phyloP scores from a whole-genome alignment of 805 yeast species.

The Ogataea dorogensis region DNA sequence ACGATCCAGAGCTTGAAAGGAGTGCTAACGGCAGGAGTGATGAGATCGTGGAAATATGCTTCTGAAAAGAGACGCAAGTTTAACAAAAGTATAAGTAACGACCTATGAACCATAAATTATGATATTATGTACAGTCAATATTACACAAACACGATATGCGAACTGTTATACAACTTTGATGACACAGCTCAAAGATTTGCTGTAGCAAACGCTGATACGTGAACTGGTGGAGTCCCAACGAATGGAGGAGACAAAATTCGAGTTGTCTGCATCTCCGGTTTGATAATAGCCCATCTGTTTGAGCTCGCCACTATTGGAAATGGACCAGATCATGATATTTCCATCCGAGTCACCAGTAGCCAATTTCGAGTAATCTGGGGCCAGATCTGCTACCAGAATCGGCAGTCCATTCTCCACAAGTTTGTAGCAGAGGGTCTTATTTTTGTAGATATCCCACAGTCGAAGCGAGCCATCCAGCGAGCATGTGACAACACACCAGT shows the following conservation, averaged over 20 bases:
- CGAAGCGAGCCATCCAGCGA: constrained; percentile 72
- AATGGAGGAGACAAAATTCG: constrained; percentile 23
- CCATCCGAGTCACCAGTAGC: constrained; percentile 72
- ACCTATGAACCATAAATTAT: constrained; percentile 6
- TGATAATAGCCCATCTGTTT: constrained; percentile 26
- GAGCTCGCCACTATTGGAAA: constrained; percentile 20
- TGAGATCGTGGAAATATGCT: constrained; percentile 70
- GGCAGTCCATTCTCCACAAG: constrained; percentile 49
- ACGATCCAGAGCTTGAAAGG: constrained; percentile 79
- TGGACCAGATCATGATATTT: constrained; percentile 51
- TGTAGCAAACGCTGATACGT: constrained; percentile 29
- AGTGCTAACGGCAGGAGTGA: constrained; percentile 78
- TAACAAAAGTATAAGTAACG: constrained; percentile 9
- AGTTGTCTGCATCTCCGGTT: constrained; percentile 17
- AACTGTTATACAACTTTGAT: constrained; percentile 16
- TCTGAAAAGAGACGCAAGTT: constrained; percentile 58
- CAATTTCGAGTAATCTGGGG: constrained; percentile 46
- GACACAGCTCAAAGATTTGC: constrained; percentile 27
- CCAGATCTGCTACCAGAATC: constrained; percentile 51
- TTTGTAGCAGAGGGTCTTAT: constrained; percentile 37
- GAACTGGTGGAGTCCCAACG: constrained; percentile 27
- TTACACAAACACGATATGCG: constrained; percentile 7
- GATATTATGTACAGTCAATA: constrained; percentile 11
- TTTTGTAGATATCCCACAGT: constrained; percentile 61
- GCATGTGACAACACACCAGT: constrained; percentile 44